phyloP scores from a whole-genome alignment of 768 basidiomycete genomes.

The Lactifluus rugatus region DNA sequence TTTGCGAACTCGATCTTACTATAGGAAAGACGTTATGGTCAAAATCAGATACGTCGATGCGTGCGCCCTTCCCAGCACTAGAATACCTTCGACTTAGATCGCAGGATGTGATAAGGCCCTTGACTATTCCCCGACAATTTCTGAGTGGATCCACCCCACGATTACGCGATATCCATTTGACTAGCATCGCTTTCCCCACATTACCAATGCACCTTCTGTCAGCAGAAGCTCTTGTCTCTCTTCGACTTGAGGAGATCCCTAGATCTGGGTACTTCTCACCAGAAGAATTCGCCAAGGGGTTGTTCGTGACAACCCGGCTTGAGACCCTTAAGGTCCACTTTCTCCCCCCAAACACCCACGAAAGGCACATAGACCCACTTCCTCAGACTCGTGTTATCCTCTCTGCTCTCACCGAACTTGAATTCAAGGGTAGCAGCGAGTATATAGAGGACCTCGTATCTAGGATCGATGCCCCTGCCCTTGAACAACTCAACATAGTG shows the following conservation, averaged over 20 bases:
- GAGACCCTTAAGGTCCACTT: background rate
- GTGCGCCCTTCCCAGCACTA: background rate
- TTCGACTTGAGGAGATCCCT: constrained; percentile 1
- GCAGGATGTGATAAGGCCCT: background rate
- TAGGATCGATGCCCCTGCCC: background rate
- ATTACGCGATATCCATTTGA: background rate
- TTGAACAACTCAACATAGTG: background rate
- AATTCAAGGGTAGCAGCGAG: background rate
- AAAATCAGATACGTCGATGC: background rate
- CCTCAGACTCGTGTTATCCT: background rate
- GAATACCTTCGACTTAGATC: background rate
- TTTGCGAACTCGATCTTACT: background rate
- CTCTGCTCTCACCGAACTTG: background rate
- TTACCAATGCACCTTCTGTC: background rate
- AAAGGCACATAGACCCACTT: background rate
- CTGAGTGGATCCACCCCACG: background rate
- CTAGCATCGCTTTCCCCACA: background rate
- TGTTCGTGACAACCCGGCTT: background rate
- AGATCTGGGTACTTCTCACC: background rate
- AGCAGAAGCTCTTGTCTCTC: background rate
- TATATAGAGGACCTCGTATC: constrained; percentile 3
- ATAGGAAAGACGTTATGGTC: background rate
- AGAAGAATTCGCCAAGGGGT: background rate
- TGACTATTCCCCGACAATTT: background rate
- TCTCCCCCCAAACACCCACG: background rate